These are phyloP conservation scores for Ilyonectria robusta DNA, from an alignment of 2,329 filamentous ascomycete species.

Conservation along the genomic window DNA sequence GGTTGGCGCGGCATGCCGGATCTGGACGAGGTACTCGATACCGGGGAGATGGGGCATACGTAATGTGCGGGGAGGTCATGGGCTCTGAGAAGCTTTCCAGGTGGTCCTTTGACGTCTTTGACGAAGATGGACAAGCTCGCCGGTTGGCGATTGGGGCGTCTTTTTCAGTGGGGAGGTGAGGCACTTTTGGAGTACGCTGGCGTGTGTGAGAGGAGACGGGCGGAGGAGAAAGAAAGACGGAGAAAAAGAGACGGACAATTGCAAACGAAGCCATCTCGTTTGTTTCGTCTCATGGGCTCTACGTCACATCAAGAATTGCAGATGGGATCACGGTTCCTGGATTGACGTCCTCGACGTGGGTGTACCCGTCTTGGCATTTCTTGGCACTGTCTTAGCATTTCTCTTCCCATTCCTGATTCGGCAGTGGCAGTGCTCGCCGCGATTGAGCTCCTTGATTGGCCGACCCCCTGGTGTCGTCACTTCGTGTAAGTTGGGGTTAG, in stretches of 20 bases:
- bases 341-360: slow-evolving; percentile 38
- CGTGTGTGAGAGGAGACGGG: neutral
- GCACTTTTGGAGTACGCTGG: neutral
- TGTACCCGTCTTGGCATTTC: slow-evolving; percentile 40
- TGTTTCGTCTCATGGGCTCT: neutral
- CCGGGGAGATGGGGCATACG: slow-evolving; percentile 25
- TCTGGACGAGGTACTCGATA: slow-evolving; percentile 19
- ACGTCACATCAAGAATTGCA: slow-evolving; percentile 11
- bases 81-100: slow-evolving; percentile 26
- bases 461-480: neutral
- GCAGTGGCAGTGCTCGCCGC: slow-evolving; percentile 37
- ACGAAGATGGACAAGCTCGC: slow-evolving; percentile 26
- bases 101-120: slow-evolving; percentile 29
- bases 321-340: slow-evolving; percentile 29
- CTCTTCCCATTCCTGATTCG: slow-evolving; percentile 24
- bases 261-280: neutral
- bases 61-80: slow-evolving; percentile 15
- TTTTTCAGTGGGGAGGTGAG: slow-evolving; percentile 22
- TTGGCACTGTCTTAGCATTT: slow-evolving; percentile 7
- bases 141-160: slow-evolving; percentile 26
- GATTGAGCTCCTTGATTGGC: slow-evolving; percentile 16
- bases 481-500: neutral
- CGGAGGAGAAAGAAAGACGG: neutral
- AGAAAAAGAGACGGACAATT: neutral
- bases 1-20: slow-evolving; percentile 14